Percentiles rank a stretch among this genome's conserved stretches.
These are phyloP conservation scores for Bacidia gigantensis DNA, from an alignment of 495 filamentous ascomycete genomes.

Conservation along the genomic window DNA sequence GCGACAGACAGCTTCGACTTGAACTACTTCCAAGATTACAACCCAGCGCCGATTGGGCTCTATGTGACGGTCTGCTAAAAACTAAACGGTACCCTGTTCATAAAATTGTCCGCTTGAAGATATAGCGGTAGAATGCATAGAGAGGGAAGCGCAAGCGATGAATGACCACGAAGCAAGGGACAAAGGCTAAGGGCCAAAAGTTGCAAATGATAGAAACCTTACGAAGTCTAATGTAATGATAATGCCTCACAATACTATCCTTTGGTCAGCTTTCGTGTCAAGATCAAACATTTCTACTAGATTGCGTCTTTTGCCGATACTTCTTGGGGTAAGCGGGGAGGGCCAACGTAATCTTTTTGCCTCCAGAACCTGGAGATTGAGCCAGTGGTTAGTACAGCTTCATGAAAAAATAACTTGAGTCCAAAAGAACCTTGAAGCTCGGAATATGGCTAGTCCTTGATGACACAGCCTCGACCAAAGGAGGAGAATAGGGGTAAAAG, in stretches of 20 bases:
- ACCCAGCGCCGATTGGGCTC: constrained; percentile 48
- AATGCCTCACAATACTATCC: background rate
- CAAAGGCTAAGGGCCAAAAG: background rate
- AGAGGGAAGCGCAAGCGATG: background rate
- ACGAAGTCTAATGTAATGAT: background rate
- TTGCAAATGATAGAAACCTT: background rate
- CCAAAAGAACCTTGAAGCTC: no score
- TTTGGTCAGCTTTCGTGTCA: background rate
- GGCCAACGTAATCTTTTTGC: background rate
- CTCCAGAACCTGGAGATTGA: background rate
- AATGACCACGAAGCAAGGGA: background rate
- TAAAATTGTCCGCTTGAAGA: background rate
- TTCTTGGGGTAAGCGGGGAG: background rate
- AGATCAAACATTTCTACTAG: background rate
- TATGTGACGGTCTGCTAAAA: constrained; percentile 45
- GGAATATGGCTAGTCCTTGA: no score
- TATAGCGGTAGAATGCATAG: background rate
- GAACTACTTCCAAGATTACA: constrained; percentile 52
- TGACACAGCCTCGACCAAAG: no score
- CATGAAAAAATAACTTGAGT: no score
- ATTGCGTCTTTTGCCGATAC: background rate
- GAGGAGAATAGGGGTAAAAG: no score
- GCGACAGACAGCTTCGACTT: constrained; percentile 37
- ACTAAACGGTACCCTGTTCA: constrained; percentile 6
- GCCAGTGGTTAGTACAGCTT: no score